Evolutionary conservation across 805 yeast genomes (phyloP).

Genomic region (Candida oleophila): DNA sequence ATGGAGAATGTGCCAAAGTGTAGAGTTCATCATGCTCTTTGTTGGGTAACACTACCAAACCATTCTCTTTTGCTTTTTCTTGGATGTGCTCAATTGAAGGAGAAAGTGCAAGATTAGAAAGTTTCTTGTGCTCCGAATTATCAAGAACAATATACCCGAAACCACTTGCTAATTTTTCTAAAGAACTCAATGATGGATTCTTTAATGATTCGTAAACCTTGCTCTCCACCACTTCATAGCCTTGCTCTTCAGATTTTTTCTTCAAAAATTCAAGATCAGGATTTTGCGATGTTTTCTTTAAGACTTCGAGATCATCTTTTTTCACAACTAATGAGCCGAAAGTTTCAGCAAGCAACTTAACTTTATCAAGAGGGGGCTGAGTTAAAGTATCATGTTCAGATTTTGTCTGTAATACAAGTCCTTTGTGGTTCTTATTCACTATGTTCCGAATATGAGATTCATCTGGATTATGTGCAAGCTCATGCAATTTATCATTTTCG

Average conservation of each 20-base stretch:
- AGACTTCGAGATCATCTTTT: conserved; percentile 8
- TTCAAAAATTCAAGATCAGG: conserved; percentile 20
- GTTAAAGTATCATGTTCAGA: conserved; percentile 4
- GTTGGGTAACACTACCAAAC: conserved; percentile 6
- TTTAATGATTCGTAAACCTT: conserved; percentile 4
- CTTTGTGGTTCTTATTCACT: neutral
- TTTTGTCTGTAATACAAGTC: conserved; percentile 5
- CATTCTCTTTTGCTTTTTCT: conserved; percentile 12
- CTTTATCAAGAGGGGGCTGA: conserved; percentile 10
- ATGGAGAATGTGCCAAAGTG: conserved; percentile 21
- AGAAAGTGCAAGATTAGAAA: conserved; percentile 13
- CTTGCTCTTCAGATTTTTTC: conserved; percentile 12
- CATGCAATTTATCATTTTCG: conserved; percentile 12
- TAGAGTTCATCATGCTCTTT: conserved; percentile 4
- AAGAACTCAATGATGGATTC: conserved; percentile 16
- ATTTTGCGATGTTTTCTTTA: conserved; percentile 14
- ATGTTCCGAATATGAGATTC: conserved; percentile 5
- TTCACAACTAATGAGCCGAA: conserved; percentile 1
- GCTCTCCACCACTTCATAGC: conserved; percentile 5
- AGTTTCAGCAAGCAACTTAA: conserved; percentile 10
- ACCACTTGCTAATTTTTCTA: conserved; percentile 5
- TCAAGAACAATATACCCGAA: conserved; percentile 11
- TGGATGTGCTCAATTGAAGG: conserved; percentile 20
- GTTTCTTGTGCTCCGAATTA: conserved; percentile 11
- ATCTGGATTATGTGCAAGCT: conserved; percentile 7